Evolutionary conservation across 116 monocot genomes (phyloP).

Genomic region (Posidonia oceanica): DNA sequence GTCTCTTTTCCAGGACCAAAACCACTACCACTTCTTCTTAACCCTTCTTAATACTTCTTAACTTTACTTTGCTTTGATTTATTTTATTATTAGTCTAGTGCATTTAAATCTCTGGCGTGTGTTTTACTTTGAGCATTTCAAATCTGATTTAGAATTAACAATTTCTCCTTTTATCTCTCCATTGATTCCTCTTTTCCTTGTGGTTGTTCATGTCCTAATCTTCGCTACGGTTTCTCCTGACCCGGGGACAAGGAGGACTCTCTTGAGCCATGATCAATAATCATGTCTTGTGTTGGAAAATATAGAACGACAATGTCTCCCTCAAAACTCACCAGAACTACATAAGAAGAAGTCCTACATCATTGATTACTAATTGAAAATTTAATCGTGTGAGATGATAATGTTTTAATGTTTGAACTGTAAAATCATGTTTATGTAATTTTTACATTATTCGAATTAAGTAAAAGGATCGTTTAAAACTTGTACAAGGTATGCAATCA

Average conservation of each 20-base stretch:
- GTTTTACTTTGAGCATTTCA: neutral
- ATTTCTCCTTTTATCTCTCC: neutral
- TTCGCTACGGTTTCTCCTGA: neutral
- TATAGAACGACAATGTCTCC: neutral
- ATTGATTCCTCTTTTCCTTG: neutral
- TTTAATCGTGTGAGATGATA: too few species aligned
- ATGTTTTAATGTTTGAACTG: too few species aligned
- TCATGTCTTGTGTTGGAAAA: neutral
- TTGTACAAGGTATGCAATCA: too few species aligned
- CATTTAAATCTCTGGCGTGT: neutral
- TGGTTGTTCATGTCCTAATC: neutral
- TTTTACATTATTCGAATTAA: too few species aligned
- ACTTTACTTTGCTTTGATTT: neutral
- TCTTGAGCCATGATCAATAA: neutral
- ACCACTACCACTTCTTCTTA: neutral
- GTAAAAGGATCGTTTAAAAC: too few species aligned
- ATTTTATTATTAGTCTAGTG: neutral
- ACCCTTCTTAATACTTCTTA: neutral
- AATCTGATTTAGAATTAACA: neutral
- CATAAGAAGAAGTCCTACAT: too few species aligned
- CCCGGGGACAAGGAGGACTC: neutral
- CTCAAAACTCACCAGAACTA: too few species aligned
- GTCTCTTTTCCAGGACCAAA: neutral
- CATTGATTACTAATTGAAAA: too few species aligned
- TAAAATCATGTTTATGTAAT: too few species aligned